Evolutionary conservation across 1,284 basidiomycete species (phyloP).

Genomic region (Lignosus rhinocerotis): DNA sequence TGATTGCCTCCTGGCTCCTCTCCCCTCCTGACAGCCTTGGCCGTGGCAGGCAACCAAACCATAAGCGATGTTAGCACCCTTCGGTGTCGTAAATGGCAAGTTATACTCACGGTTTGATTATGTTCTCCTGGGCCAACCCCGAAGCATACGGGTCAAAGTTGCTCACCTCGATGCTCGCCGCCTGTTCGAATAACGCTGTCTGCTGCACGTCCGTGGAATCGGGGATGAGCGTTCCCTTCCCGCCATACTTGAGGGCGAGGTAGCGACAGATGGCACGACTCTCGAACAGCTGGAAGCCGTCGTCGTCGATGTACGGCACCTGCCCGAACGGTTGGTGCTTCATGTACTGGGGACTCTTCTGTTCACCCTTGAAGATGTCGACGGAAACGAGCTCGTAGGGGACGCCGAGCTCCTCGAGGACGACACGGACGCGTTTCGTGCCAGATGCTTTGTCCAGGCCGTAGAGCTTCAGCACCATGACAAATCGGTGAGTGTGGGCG

Average conservation of each 20-base stretch:
- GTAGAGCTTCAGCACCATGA: constrained; percentile 55
- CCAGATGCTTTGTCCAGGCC: constrained; percentile 44
- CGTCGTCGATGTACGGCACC: constrained; percentile 60
- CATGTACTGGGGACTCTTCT: constrained; percentile 47
- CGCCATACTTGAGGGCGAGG: constrained; percentile 44
- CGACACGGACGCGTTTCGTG: constrained; percentile 45
- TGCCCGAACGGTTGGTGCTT: constrained; percentile 65
- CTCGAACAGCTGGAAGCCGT: constrained; percentile 49
- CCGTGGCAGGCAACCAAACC: too few species aligned
- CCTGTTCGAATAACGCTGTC: constrained; percentile 55
- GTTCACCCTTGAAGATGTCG: constrained; percentile 45
- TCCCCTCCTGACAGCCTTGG: not conserved
- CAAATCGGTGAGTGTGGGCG: constrained; percentile 4
- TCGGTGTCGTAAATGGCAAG: too few species aligned
- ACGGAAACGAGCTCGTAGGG: constrained; percentile 48
- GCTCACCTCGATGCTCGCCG: constrained; percentile 49
- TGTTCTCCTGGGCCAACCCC: constrained; percentile 43
- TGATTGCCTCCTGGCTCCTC: constrained; percentile 19
- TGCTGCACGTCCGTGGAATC: constrained; percentile 33
- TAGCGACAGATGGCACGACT: constrained; percentile 56
- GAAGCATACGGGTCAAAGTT: constrained; percentile 52
- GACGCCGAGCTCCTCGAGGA: constrained; percentile 52
- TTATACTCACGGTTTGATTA: constrained; percentile 44
- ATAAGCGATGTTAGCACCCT: not conserved
- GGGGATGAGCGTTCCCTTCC: constrained; percentile 38